phyloP scores from a whole-genome alignment of 1,284 basidiomycete genomes.

The Microbotryum silenes-acaulis region DNA sequence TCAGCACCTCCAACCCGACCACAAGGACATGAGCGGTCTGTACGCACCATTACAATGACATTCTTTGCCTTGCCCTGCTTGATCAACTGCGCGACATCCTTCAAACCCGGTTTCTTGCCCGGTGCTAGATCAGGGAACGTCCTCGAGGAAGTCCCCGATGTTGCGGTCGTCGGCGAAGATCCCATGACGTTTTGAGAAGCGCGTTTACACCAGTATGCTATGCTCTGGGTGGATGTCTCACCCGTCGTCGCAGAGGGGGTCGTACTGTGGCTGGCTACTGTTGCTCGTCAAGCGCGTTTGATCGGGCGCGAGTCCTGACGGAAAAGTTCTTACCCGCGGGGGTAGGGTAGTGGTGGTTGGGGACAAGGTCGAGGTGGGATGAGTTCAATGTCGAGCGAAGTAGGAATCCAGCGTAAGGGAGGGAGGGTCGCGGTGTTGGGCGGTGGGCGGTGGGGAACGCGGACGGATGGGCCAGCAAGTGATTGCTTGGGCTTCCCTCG shows the following conservation, averaged over 20 bases:
- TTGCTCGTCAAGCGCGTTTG: neutral
- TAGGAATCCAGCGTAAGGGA: slow-evolving; percentile 2
- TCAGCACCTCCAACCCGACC: neutral
- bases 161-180: neutral
- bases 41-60: slow-evolving; percentile 46
- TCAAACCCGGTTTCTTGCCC: slow-evolving; percentile 23
- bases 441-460: neutral
- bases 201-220: neutral
- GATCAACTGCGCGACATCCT: slow-evolving; percentile 40
- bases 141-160: neutral
- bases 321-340: neutral
- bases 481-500: too few species aligned
- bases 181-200: neutral
- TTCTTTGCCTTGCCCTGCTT: slow-evolving; percentile 42
- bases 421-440: neutral
- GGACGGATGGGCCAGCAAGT: neutral
- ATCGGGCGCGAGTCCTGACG: too few species aligned
- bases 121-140: slow-evolving; percentile 12
- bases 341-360: neutral
- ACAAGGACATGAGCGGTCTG: neutral
- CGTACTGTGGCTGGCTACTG: neutral
- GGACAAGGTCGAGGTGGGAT: neutral
- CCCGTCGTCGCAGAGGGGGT: neutral
- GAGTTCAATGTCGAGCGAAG: slow-evolving; percentile 1
- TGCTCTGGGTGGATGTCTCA: neutral